These are phyloP conservation scores for Heterobasidion annosum DNA, from an alignment of 1,284 basidiomycete species.

Conservation along the genomic window DNA sequence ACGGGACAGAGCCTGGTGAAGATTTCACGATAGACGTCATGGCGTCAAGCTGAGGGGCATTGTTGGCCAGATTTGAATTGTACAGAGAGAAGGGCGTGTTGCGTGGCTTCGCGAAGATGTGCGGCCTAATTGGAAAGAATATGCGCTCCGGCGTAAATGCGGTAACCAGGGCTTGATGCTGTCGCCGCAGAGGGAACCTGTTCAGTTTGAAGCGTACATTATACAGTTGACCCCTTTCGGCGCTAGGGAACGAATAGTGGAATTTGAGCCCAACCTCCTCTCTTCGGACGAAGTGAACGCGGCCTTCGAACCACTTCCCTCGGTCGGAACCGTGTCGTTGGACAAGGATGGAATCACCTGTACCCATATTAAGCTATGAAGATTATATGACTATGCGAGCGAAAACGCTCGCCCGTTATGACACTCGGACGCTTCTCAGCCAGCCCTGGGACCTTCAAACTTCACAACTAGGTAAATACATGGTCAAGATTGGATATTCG, in stretches of 20 bases:
- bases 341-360: constrained; percentile 48
- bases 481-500: constrained; percentile 1
- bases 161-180: constrained; percentile 47
- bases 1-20: constrained; percentile 39
- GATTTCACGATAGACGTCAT: constrained; percentile 39
- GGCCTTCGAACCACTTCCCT: constrained; percentile 47
- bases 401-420: constrained; percentile 34
- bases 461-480: constrained; percentile 14
- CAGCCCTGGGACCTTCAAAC: constrained; percentile 49
- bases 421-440: constrained; percentile 61
- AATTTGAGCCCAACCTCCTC: constrained; percentile 46
- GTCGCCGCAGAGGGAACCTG: constrained; percentile 39
- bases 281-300: constrained; percentile 42
- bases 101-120: constrained; percentile 16
- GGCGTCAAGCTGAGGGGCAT: constrained; percentile 44
- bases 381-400: too few relatives aligned
- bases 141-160: constrained; percentile 27
- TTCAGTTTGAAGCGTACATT: constrained; percentile 49
- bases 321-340: constrained; percentile 25
- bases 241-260: constrained; percentile 30
- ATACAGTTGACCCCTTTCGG: constrained; percentile 21
- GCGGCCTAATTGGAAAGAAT: constrained; percentile 28
- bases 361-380: background rate
- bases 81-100: constrained; percentile 16
- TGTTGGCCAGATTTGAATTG: constrained; percentile 37